These are phyloP conservation scores for Mucor sp. DNA, from an alignment of 371 early-diverging fungal species.

Conservation along the genomic window DNA sequence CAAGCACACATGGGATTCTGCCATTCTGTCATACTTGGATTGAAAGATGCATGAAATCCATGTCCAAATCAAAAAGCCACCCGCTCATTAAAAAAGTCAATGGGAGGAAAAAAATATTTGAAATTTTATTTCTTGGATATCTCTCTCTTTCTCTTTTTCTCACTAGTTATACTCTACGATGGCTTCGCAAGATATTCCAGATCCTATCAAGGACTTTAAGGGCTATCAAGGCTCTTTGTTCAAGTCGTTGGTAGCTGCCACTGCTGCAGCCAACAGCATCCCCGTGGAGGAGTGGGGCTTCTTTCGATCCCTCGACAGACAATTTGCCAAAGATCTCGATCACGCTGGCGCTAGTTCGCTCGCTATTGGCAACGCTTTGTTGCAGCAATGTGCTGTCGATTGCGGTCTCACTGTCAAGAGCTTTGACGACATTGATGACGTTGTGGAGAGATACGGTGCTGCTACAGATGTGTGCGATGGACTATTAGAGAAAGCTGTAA, in stretches of 20 bases:
- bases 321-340: conserved; percentile 60
- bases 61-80: conserved; percentile 1
- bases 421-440: conserved; percentile 70
- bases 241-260: conserved; percentile 62
- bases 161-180: neutral
- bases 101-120: neutral
- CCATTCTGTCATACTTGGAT: too few species aligned
- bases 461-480: conserved; percentile 82
- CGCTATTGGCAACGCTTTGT: conserved; percentile 58
- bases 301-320: conserved; percentile 68
- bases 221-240: conserved; percentile 58
- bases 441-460: conserved; percentile 63
- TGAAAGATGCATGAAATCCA: too few species aligned
- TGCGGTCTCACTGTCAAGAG: conserved; percentile 22
- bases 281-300: conserved; percentile 69
- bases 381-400: conserved; percentile 49
- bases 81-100: neutral
- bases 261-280: conserved; percentile 66
- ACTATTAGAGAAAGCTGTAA: conserved; percentile 81
- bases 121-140: too few species aligned
- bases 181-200: conserved; percentile 20
- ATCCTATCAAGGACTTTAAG: conserved; percentile 58
- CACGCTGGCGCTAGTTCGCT: conserved; percentile 55
- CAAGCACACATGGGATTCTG: too few species aligned
- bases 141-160: neutral